A percentile compares a stretch with the other conserved stretches of the same genome.
Evolutionary conservation across 176 grass and related monocot species (phyloP).

Genomic region (Phragmites australis): DNA sequence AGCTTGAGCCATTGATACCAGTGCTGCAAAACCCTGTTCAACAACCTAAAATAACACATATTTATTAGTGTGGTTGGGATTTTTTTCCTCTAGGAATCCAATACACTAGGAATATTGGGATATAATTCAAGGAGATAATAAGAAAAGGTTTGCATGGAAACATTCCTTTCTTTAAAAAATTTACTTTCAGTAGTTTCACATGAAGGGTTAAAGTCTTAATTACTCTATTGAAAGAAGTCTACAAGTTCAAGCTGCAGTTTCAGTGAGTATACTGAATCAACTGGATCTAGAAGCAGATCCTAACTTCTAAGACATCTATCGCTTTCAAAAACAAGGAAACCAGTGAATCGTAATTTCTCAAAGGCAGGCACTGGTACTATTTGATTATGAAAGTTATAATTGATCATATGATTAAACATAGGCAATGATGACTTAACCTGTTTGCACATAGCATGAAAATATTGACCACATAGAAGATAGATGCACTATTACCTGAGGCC

Average conservation of each 20-base stretch:
- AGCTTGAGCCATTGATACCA: slow-evolving; percentile 66
- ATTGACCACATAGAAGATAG: slow-evolving; percentile 21
- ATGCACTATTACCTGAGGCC: slow-evolving; percentile 74
- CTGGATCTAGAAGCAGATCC: neutral
- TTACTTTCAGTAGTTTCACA: neutral
- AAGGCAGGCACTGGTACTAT: neutral
- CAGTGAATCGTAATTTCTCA: neutral
- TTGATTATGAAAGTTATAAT: neutral
- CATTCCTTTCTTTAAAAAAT: neutral
- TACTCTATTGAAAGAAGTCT: neutral
- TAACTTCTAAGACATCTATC: no score
- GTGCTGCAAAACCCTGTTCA: slow-evolving; percentile 69
- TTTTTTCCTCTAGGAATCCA: slow-evolving; percentile 5
- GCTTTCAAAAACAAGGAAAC: no score
- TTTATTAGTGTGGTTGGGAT: neutral
- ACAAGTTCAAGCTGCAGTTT: neutral
- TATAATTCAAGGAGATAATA: neutral
- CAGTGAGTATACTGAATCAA: neutral
- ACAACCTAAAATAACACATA: slow-evolving; percentile 51
- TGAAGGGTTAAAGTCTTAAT: neutral
- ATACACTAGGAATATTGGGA: neutral
- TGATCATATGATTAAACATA: slow-evolving; percentile 9
- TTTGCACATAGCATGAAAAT: slow-evolving; percentile 7
- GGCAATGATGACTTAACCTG: slow-evolving; percentile 1
- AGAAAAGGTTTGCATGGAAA: neutral